A percentile compares a stretch with the other conserved stretches of the same genome.
Evolutionary conservation across 1,284 basidiomycete genomes (phyloP).

Genomic region (Boletus semigastroideus): DNA sequence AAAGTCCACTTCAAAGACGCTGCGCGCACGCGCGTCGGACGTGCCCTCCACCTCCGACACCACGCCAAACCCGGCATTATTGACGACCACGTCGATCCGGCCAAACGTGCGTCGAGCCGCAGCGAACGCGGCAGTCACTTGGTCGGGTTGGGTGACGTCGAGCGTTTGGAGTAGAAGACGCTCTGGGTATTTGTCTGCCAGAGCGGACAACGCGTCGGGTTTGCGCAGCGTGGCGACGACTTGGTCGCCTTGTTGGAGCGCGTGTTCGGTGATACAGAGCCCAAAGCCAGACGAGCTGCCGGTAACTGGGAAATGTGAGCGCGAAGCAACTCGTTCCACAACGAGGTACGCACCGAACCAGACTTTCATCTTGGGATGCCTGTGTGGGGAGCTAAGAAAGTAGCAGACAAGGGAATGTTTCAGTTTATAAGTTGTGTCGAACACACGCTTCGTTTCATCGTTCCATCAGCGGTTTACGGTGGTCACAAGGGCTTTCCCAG

Average conservation of each 20-base stretch:
- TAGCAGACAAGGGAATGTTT: no score
- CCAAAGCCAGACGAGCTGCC: slow-evolving; percentile 20
- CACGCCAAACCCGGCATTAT: slow-evolving; percentile 35
- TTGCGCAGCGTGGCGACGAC: slow-evolving; percentile 38
- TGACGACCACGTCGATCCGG: slow-evolving; percentile 43
- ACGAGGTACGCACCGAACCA: not conserved
- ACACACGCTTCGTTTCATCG: no score
- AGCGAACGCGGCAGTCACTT: slow-evolving; percentile 35
- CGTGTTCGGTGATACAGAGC: slow-evolving; percentile 11
- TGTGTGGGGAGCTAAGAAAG: no score
- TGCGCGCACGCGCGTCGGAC: slow-evolving; percentile 22
- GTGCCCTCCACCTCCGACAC: slow-evolving; percentile 15
- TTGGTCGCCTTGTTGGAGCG: slow-evolving; percentile 32
- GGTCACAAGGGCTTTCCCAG: no score
- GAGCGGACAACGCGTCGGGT: slow-evolving; percentile 26
- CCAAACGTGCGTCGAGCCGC: slow-evolving; percentile 35
- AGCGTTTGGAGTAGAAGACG: slow-evolving; percentile 38
- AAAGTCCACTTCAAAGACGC: slow-evolving; percentile 37
- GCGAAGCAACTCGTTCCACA: not conserved
- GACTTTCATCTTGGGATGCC: not conserved
- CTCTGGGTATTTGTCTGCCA: slow-evolving; percentile 25
- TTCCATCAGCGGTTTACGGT: no score
- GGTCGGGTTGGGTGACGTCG: slow-evolving; percentile 36
- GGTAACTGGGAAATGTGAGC: not conserved
- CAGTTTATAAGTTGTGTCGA: no score